Evolutionary conservation across 2,329 filamentous ascomycete genomes (phyloP).

Genomic region (Botrytis paeoniae): DNA sequence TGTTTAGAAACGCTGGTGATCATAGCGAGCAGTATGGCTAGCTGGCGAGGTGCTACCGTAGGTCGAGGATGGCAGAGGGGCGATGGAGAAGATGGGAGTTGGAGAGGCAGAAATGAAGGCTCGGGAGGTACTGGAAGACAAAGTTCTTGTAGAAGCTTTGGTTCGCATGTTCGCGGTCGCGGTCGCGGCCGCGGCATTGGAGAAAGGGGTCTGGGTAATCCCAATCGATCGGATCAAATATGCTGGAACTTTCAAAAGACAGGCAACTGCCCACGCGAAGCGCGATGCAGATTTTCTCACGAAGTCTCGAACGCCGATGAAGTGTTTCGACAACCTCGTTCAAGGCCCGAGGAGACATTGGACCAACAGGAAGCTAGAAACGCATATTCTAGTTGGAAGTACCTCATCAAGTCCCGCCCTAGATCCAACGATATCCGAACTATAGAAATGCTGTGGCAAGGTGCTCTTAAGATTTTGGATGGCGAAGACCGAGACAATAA

Average conservation of each 20-base stretch:
- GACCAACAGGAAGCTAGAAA: slow-evolving; percentile 20
- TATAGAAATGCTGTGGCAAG: slow-evolving; percentile 22
- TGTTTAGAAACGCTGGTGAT: not conserved
- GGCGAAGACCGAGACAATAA: slow-evolving; percentile 23
- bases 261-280: not conserved
- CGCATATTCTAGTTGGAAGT: slow-evolving; percentile 25
- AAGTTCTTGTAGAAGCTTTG: not conserved
- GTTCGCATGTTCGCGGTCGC: not conserved
- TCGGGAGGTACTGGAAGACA: not conserved
- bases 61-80: not conserved
- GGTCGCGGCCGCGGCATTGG: not conserved
- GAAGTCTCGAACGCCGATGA: not conserved
- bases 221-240: not conserved
- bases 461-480: slow-evolving; percentile 24
- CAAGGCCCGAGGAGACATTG: slow-evolving; percentile 18
- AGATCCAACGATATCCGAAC: slow-evolving; percentile 19
- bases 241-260: not conserved
- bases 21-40: not conserved
- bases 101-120: not conserved
- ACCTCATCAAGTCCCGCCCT: slow-evolving; percentile 22
- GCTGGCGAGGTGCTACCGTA: not conserved
- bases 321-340: not conserved
- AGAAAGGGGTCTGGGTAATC: not conserved
- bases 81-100: not conserved
- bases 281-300: not conserved